Base-by-base conservation (phyloP, 306 rosid species). In the Quercus gilva region DNA sequence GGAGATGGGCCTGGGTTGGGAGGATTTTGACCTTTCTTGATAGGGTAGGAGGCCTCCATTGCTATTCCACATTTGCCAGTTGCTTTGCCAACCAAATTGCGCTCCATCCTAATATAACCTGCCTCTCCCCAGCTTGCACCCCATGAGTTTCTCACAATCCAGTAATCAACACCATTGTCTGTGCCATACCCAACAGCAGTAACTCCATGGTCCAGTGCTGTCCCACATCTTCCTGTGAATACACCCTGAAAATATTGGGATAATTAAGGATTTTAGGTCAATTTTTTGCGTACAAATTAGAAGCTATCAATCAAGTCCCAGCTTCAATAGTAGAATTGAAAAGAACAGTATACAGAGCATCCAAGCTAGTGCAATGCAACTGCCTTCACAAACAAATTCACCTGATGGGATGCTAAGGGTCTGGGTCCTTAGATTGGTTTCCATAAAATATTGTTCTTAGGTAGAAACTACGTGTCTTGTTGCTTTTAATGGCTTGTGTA, bases 1-100 rank as follows among this genome's bases (percentile, higher is more conserved):
- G 99, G 99, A 76, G 99, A 88, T 18, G 98, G 98, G 25, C 94
- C 96, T 0, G 99, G 99, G 28, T 96, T 93, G 1, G 96, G 94
- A 6, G 92, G 97, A 58, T 92, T 92, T 74, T 59, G 85, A 49
- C 97, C 92, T 0, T 60, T 76, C 91, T 94, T 92, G 71, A 85
- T 77, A 1, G 98, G 97, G 79, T 94, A 94, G 6, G 94, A 92
- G 37, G 98, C 19, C 74, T 86, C 80, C 82, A 87, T 87, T 11
- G 97, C 89, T 76, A 94, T 94, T 74, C 97, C 98, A 78, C 97
- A 94, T 61, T 81, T 88, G 4, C 98, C 97, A 0, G 76, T 56
- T 0, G 2, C 7, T 5, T 71, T 57, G 65, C 43, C 35, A 6
- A 18, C 83, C 15, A 91, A 13, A 78, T 94, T 92, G n/a, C 97